These are phyloP conservation scores for Eucalyptus microcorys DNA, from an alignment of 345 rosid genomes.

Conservation along the genomic window DNA sequence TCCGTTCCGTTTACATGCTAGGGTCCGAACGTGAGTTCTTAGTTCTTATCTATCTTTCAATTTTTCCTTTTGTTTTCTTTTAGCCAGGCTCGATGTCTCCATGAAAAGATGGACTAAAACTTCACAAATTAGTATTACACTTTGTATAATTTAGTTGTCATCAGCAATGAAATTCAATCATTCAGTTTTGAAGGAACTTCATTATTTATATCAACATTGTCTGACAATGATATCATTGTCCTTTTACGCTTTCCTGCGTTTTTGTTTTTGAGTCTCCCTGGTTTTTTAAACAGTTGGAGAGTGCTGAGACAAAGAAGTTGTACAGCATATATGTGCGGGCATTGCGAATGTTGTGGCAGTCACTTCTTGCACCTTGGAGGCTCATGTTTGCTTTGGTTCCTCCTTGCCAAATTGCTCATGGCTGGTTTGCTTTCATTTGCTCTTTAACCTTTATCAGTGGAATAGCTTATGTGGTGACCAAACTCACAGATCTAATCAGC, in stretches of 20 bases:
- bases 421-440: constrained; percentile 87
- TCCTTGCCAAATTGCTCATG: constrained; percentile 76
- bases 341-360: constrained; percentile 48
- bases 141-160: not conserved
- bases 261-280: not conserved
- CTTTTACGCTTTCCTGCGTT: not conserved
- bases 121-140: not conserved
- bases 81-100: not conserved
- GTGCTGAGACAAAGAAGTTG: constrained; percentile 46
- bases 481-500: constrained; percentile 76
- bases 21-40: not conserved
- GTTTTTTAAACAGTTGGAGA: constrained; percentile 50
- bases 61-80: not conserved
- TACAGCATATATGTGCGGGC: constrained; percentile 17
- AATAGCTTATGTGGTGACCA: constrained; percentile 66
- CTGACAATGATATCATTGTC: not conserved
- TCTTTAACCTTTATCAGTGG: constrained; percentile 77
- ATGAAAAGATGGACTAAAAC: not conserved
- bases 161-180: not conserved
- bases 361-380: constrained; percentile 64
- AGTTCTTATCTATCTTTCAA: not conserved
- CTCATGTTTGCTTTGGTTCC: constrained; percentile 86
- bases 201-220: not conserved
- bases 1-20: not conserved
- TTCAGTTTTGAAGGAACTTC: not conserved